A percentile compares a stretch with the other conserved stretches of the same genome.
Conservation (phyloP, 2,329 filamentous ascomycete species). For the Byssothecium circinans region DNA sequence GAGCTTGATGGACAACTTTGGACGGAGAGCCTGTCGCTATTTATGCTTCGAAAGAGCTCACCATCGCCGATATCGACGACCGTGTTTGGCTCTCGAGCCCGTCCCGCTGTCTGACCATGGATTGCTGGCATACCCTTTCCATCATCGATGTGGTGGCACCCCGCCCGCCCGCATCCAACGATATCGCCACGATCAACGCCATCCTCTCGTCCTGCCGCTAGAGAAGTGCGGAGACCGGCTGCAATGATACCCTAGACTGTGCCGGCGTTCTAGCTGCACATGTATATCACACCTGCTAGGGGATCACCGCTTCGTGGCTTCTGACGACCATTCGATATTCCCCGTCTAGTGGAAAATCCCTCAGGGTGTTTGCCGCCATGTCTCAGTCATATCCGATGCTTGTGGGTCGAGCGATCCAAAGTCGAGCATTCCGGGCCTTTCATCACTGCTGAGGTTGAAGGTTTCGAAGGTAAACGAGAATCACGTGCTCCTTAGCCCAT, state of each 20-base stretch:
- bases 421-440: conserved; percentile 38
- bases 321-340: conserved; percentile 47
- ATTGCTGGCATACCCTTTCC: conserved; percentile 43
- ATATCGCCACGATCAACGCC: conserved; percentile 49
- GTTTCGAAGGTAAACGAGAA: conserved; percentile 36
- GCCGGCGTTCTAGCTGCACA: conserved; percentile 48
- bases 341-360: conserved; percentile 42
- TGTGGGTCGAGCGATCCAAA: conserved; percentile 26
- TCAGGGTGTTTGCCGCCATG: conserved; percentile 42
- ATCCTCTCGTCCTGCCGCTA: conserved; percentile 49
- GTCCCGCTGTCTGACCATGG: conserved; percentile 37
- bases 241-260: conserved; percentile 50
- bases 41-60: conserved; percentile 41
- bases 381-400: conserved; percentile 33
- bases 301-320: conserved; percentile 49
- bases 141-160: conserved; percentile 46
- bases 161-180: conserved; percentile 48
- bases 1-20: conserved; percentile 32
- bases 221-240: conserved; percentile 45
- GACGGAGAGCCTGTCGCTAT: conserved; percentile 38
- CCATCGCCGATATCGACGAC: conserved; percentile 24
- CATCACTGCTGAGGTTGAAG: conserved; percentile 37
- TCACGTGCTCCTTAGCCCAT: conserved; percentile 43
- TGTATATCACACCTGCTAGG: conserved; percentile 46
- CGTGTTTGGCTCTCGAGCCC: conserved; percentile 29